phyloP scores from a whole-genome alignment of 2,329 filamentous ascomycete species.

The Xylariaceae sp. region DNA sequence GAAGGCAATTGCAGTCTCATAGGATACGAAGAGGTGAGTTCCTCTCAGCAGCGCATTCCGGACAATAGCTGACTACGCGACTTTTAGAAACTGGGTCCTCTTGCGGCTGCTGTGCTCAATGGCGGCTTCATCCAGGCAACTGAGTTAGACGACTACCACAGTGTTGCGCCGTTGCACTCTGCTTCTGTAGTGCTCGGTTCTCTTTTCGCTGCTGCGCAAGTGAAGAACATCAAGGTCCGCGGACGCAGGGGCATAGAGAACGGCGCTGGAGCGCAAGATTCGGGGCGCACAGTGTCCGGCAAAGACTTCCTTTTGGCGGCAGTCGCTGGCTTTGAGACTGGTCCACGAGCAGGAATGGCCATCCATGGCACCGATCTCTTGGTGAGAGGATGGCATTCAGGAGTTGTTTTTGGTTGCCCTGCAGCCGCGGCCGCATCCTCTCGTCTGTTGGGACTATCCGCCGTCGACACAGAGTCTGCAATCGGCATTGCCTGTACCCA shows the following conservation, averaged over 20 bases:
- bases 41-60: not conserved
- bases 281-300: conserved; percentile 23
- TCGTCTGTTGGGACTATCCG: conserved; percentile 31
- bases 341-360: conserved; percentile 27
- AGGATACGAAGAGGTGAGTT: conserved; percentile 26
- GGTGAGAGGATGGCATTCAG: conserved; percentile 37
- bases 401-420: conserved; percentile 36
- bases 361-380: conserved; percentile 37
- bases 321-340: conserved; percentile 37
- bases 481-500: conserved; percentile 40
- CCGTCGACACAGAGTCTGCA: conserved; percentile 30
- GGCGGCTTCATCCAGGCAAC: conserved; percentile 40
- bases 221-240: conserved; percentile 8
- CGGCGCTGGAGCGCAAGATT: not conserved
- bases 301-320: conserved; percentile 30
- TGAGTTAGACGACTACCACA: conserved; percentile 43
- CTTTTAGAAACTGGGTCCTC: conserved; percentile 24
- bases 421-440: conserved; percentile 28
- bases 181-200: conserved; percentile 24
- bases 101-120: conserved; percentile 40
- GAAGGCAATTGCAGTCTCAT: conserved; percentile 25
- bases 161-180: conserved; percentile 30
- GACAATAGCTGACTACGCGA: not conserved
- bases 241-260: not conserved
- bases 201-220: conserved; percentile 32